These are phyloP conservation scores for Thelephora ganbajun DNA, from an alignment of 768 basidiomycete species.

Conservation along the genomic window DNA sequence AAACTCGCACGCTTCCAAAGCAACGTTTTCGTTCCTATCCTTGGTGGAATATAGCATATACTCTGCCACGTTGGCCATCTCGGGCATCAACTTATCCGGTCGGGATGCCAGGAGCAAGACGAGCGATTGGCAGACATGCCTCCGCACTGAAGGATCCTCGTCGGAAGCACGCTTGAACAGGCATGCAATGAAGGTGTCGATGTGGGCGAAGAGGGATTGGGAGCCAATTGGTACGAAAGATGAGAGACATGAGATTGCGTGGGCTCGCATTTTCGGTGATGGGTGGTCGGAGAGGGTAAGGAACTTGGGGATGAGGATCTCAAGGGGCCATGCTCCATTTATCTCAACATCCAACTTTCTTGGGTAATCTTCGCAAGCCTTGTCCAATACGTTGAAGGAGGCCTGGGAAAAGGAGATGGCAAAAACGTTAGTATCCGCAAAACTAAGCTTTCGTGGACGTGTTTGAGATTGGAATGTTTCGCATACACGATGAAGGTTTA, in stretches of 20 bases:
- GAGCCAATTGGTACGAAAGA: conserved; percentile 83
- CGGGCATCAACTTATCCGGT: conserved; percentile 93
- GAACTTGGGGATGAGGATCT: conserved; percentile 96
- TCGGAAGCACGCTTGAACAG: conserved; percentile 94
- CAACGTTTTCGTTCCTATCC: conserved; percentile 93
- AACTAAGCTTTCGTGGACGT: not conserved
- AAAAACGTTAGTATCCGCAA: not conserved
- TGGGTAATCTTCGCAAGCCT: conserved; percentile 95
- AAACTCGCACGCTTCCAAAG: conserved; percentile 97
- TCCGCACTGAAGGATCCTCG: conserved; percentile 84
- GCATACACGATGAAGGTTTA: not conserved
- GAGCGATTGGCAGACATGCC: conserved; percentile 91
- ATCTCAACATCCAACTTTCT: conserved; percentile 91
- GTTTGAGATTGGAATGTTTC: conserved; percentile 1
- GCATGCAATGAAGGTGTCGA: conserved; percentile 86
- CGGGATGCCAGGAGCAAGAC: conserved; percentile 86
- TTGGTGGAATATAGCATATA: conserved; percentile 99
- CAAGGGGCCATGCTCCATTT: conserved; percentile 82
- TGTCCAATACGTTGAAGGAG: conserved; percentile 87
- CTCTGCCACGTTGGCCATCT: conserved; percentile 89
- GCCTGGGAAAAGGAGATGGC: conserved; percentile 34
- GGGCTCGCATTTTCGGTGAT: conserved; percentile 79
- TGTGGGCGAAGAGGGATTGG: conserved; percentile 79
- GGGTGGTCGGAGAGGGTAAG: conserved; percentile 77
- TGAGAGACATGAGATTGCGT: conserved; percentile 87